phyloP scores from a whole-genome alignment of 2,329 filamentous ascomycete species.

The Thielaviopsis ethacetica region DNA sequence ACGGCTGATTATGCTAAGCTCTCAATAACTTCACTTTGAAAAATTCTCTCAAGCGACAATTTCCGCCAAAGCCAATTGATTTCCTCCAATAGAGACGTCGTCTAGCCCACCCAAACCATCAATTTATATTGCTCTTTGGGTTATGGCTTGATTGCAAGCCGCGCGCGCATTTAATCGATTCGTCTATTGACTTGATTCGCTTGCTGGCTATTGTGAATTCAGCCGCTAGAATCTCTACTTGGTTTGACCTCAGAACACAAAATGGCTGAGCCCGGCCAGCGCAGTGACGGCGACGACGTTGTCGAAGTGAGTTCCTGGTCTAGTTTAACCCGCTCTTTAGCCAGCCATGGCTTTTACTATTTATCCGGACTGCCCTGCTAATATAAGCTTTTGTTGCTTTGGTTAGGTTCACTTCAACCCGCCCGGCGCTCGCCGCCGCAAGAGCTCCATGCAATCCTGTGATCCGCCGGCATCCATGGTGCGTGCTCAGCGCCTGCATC shows the following conservation, averaged over 20 bases:
- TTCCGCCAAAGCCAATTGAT: background rate
- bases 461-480: slow-evolving; percentile 20
- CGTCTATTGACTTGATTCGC: background rate
- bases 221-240: background rate
- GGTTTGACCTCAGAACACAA: background rate
- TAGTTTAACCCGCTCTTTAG: background rate
- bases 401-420: slow-evolving; percentile 45
- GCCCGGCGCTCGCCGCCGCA: slow-evolving; percentile 43
- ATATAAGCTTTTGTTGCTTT: no score
- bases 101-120: background rate
- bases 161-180: background rate
- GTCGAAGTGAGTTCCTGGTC: slow-evolving; percentile 6
- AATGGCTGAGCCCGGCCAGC: background rate
- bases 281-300: slow-evolving; percentile 7
- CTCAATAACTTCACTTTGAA: background rate
- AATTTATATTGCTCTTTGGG: background rate
- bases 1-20: background rate
- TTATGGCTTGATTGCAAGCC: background rate
- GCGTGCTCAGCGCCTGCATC: background rate
- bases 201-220: background rate
- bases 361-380: no score
- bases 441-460: slow-evolving; percentile 44
- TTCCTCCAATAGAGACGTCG: background rate
- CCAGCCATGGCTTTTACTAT: no score
- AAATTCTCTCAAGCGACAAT: background rate